Percentiles rank a stretch among this genome's conserved stretches.
Evolutionary conservation across 179 eudicot species (phyloP).

Genomic region (Nepenthes alata): DNA sequence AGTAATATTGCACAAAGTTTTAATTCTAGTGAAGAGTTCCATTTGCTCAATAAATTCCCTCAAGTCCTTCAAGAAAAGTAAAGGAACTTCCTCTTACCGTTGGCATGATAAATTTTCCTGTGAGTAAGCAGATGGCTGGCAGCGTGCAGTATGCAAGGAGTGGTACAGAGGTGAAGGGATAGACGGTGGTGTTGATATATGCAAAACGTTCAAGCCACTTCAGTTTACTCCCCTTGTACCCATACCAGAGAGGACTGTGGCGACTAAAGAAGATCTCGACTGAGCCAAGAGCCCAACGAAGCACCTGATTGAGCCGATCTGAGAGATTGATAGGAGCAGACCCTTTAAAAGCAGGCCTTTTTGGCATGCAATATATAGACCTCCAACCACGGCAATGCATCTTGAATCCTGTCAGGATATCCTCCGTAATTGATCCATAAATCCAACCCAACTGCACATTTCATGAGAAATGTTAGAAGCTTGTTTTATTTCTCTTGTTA

Average conservation of each 20-base stretch:
- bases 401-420: conserved; percentile 85
- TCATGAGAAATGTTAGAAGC: neutral
- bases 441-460: conserved; percentile 80
- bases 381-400: conserved; percentile 97
- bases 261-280: conserved; percentile 85
- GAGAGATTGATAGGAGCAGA: conserved; percentile 77
- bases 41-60: neutral
- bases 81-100: conserved; percentile 41
- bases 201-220: conserved; percentile 81
- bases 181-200: conserved; percentile 69
- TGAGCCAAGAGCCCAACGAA: conserved; percentile 91
- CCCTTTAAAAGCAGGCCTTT: conserved; percentile 71
- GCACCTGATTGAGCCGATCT: conserved; percentile 79
- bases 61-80: neutral
- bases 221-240: conserved; percentile 60
- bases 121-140: conserved; percentile 84
- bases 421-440: conserved; percentile 84
- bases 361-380: conserved; percentile 85
- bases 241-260: conserved; percentile 71
- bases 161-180: conserved; percentile 77
- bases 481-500: neutral
- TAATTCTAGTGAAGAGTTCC: neutral
- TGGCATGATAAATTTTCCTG: conserved; percentile 88
- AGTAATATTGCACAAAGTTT: neutral
- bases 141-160: conserved; percentile 73